Percentiles rank a stretch among this genome's conserved stretches.
Conservation (phyloP, 1,139 yeast genomes). For the Pichia sp. region DNA sequence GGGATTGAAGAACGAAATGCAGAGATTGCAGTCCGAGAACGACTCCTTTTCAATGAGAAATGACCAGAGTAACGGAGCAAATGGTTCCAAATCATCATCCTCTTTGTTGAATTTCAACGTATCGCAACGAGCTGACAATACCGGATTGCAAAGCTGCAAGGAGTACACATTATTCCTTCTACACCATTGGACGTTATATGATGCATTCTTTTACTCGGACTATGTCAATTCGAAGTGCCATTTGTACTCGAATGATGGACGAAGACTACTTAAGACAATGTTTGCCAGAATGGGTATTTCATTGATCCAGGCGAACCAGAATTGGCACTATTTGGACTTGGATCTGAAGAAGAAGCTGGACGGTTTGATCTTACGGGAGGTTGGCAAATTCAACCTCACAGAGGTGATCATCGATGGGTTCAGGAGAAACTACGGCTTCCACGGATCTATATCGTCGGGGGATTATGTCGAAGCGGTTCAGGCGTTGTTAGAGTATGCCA, state of each 20-base stretch:
- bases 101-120: conserved; percentile 22
- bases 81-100: neutral
- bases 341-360: conserved; percentile 71
- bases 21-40: conserved; percentile 44
- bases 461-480: conserved; percentile 88
- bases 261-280: conserved; percentile 78
- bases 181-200: conserved; percentile 92
- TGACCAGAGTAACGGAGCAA: neutral
- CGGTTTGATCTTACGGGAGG: conserved; percentile 61
- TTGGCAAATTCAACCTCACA: conserved; percentile 75
- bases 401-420: conserved; percentile 85
- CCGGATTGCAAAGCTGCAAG: conserved; percentile 61
- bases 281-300: conserved; percentile 97
- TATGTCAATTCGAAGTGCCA: conserved; percentile 84
- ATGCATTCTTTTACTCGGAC: conserved; percentile 83
- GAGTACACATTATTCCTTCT: conserved; percentile 84
- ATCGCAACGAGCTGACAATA: conserved; percentile 59
- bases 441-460: conserved; percentile 85
- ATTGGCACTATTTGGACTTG: conserved; percentile 88
- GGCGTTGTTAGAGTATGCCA: conserved; percentile 72
- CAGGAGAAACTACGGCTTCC: conserved; percentile 76
- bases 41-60: conserved; percentile 14
- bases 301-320: conserved; percentile 79
- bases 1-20: conserved; percentile 75
- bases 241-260: conserved; percentile 90